Base-by-base conservation (phyloP, 805 yeast genomes). In the Isabelozyma heimii region DNA sequence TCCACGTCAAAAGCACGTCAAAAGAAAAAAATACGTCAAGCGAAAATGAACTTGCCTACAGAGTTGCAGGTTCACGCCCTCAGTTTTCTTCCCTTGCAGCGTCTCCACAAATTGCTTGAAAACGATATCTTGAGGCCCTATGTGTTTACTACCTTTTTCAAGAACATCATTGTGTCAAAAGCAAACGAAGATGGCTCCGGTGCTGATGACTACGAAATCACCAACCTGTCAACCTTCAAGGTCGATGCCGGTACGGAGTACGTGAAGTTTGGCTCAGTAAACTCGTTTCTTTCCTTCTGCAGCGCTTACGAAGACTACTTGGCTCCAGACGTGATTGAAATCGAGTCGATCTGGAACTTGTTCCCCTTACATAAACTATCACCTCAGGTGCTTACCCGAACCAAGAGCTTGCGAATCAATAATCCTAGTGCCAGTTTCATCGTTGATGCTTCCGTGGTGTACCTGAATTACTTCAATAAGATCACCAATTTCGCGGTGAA, bases 341-440 rank as follows among this genome's bases (percentile, higher is more conserved):
- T 40, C 5, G 43, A 40, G 27, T 40, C 43, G 13, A 40, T 40
- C 10, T 40, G 43, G 43, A 40, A 40, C 14, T 17, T 40, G 24
- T 40, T 40, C 43, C 43, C 24, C 5, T 16, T 40, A 6, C 24
- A 16, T 4, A 40, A 40, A 12, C 20, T 40, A 12, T 40, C 15
- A 5, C 43, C 43, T 26, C 12, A n/a, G 14, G 43, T 40, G 10
- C 10, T 40, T 9, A 26, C 33, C 2, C 24, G 43, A n/a, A 17
- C 43, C 1, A 40, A 40, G 24, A 15, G 15, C 20, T 13, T 40
- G 12, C 6, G 43, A 20, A 40, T 40, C 43, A 40, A 40, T 12
- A 40, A 40, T 26, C 43, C 43, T 10, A 40, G 14, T n/a, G 10
- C 15, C 33, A 40, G 14, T n/a, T 26, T 14, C 43, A 40, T 40